These are phyloP conservation scores for Aegilops tauschii DNA, from an alignment of 176 grass and related monocot species.

Conservation along the genomic window DNA sequence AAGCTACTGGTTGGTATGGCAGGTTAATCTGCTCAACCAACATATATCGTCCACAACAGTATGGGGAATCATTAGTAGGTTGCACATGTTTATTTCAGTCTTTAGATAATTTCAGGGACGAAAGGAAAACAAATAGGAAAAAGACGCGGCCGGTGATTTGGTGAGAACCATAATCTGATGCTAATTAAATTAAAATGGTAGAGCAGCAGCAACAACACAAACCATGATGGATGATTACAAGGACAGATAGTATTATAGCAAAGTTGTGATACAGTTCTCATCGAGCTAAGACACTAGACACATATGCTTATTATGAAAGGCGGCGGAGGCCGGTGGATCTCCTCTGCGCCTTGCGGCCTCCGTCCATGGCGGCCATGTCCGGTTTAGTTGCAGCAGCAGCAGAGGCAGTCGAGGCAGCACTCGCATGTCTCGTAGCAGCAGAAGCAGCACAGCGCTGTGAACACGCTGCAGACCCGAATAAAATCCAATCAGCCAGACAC, in stretches of 20 bases:
- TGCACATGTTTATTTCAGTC: not conserved
- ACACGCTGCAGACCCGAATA: conserved; percentile 40
- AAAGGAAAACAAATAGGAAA: not conserved
- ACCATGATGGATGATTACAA: too few relatives aligned
- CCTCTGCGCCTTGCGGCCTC: not conserved
- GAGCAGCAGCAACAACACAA: too few relatives aligned
- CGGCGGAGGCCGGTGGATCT: not conserved
- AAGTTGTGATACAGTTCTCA: too few relatives aligned
- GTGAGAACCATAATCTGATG: too few relatives aligned
- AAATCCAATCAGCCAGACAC: too few relatives aligned
- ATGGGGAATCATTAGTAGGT: not conserved
- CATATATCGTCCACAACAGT: not conserved
- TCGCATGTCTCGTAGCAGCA: conserved; percentile 96
- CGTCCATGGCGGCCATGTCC: not conserved
- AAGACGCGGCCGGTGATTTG: not conserved
- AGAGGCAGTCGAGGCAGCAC: conserved; percentile 93
- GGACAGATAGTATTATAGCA: too few relatives aligned
- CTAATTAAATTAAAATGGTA: too few relatives aligned
- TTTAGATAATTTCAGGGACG: not conserved
- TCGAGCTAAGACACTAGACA: too few relatives aligned
- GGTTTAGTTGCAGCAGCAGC: conserved; percentile 71
- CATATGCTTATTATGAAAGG: too few relatives aligned
- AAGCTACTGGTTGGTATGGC: not conserved
- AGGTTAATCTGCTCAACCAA: conserved; percentile 22
- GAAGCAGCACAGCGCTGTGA: conserved; percentile 81